These are phyloP conservation scores for Colletotrichum sp. DNA, from an alignment of 2,329 filamentous ascomycete genomes.

Conservation along the genomic window DNA sequence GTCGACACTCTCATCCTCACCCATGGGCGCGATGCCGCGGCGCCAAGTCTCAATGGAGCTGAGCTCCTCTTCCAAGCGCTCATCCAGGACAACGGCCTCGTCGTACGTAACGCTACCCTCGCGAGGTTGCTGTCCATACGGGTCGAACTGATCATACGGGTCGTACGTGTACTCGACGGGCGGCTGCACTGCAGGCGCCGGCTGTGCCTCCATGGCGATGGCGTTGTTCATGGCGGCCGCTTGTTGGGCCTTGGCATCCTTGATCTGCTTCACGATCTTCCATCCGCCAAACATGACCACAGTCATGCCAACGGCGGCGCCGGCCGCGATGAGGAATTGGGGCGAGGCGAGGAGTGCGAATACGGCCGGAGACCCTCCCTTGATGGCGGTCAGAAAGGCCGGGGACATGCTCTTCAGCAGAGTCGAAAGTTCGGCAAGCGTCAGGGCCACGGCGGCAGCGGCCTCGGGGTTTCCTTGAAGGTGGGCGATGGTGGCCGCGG, in stretches of 20 bases:
- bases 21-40: slow-evolving; percentile 56
- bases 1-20: slow-evolving; percentile 53
- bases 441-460: slow-evolving; percentile 91
- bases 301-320: slow-evolving; percentile 89
- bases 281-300: slow-evolving; percentile 95
- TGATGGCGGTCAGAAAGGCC: slow-evolving; percentile 75
- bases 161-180: slow-evolving; percentile 11
- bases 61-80: slow-evolving; percentile 53
- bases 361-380: slow-evolving; percentile 82
- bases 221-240: slow-evolving; percentile 24
- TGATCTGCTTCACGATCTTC: slow-evolving; percentile 93
- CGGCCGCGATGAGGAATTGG: slow-evolving; percentile 92
- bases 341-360: slow-evolving; percentile 87
- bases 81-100: slow-evolving; percentile 56
- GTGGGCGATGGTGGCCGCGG: slow-evolving; percentile 83
- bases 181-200: background rate
- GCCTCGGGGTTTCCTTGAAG: slow-evolving; percentile 74
- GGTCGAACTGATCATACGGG: slow-evolving; percentile 7
- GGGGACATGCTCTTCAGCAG: slow-evolving; percentile 86
- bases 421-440: slow-evolving; percentile 87
- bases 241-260: slow-evolving; percentile 41
- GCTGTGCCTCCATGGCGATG: slow-evolving; percentile 32
- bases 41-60: slow-evolving; percentile 65
- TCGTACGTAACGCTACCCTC: slow-evolving; percentile 43
- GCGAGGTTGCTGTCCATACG: slow-evolving; percentile 11